Conservation (phyloP, 352 stramenopile genomes). For the Pythium volutum region DNA sequence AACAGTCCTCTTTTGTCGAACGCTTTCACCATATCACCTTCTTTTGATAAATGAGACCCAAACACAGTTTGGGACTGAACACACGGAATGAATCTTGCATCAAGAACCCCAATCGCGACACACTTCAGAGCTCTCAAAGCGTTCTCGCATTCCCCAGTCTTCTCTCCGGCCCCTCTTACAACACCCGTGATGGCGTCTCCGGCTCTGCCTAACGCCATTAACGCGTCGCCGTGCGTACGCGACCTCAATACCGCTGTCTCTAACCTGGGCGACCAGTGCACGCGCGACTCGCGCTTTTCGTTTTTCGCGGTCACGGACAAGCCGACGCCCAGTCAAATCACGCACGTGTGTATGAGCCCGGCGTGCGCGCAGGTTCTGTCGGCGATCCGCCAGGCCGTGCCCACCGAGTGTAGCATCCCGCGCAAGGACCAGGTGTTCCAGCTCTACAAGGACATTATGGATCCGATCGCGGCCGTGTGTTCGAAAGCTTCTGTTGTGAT, state of each 20-base stretch:
- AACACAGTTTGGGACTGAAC: too few species aligned
- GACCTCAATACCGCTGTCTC: background rate
- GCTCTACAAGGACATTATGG: conserved; percentile 4
- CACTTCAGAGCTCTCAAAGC: too few species aligned
- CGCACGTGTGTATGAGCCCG: background rate
- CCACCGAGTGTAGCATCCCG: background rate
- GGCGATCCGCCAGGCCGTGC: background rate
- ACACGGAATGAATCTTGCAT: too few species aligned
- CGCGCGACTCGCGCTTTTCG: background rate
- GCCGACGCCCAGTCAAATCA: conserved; percentile 1
- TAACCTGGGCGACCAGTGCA: background rate
- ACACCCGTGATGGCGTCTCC: too few species aligned
- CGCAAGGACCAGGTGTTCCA: background rate
- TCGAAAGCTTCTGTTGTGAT: background rate
- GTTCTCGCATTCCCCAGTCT: too few species aligned
- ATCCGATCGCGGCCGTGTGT: background rate
- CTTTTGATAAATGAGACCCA: too few species aligned
- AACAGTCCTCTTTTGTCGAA: too few species aligned
- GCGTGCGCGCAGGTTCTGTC: background rate
- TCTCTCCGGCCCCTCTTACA: too few species aligned
- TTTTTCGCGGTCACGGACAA: background rate
- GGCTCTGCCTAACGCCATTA: background rate
- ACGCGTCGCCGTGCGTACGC: background rate
- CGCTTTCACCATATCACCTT: too few species aligned
- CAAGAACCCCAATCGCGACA: too few species aligned